phyloP scores from a whole-genome alignment of 2,329 filamentous ascomycete genomes.

The Neonectria neomacrospora region DNA sequence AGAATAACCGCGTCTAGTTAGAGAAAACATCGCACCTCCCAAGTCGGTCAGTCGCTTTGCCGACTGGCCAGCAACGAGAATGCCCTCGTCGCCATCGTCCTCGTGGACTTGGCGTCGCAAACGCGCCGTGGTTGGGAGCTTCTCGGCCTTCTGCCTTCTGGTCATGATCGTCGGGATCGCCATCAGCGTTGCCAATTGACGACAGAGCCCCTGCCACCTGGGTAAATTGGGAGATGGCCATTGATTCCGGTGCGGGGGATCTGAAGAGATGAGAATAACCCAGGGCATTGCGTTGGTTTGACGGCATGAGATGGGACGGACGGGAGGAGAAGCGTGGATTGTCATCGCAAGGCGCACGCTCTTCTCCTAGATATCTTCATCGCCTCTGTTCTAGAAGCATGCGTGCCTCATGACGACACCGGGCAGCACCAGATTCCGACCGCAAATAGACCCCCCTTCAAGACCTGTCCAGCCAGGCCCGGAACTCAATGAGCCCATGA shows the following conservation, averaged over 20 bases:
- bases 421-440: background rate
- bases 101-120: background rate
- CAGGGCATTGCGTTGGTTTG: background rate
- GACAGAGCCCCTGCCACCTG: background rate
- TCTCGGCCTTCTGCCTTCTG: background rate
- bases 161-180: constrained; percentile 10
- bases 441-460: background rate
- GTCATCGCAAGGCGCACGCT: background rate
- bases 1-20: too few species aligned
- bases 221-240: background rate
- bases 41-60: background rate
- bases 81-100: background rate
- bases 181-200: constrained; percentile 5
- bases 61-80: background rate
- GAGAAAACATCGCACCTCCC: background rate
- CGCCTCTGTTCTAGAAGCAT: background rate
- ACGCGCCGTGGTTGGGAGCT: background rate
- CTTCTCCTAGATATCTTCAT: background rate
- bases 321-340: background rate
- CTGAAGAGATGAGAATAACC: background rate
- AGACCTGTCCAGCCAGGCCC: background rate
- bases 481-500: background rate
- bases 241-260: background rate
- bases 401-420: background rate
- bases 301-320: background rate